Conservation (phyloP, 352 stramenopile genomes). For the Pythium sp. region DNA sequence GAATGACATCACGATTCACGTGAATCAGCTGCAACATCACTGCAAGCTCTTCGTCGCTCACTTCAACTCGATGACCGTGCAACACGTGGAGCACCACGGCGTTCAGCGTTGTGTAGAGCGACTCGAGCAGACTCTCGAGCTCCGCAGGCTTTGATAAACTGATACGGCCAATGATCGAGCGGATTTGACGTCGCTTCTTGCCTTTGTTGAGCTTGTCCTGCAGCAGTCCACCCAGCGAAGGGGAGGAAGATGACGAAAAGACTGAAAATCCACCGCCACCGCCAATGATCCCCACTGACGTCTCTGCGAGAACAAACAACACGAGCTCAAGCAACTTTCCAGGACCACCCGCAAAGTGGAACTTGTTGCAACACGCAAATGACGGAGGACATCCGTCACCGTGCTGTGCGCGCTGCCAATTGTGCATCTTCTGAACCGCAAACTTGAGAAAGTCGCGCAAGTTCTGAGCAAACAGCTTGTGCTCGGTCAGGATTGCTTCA, state of each 20-base stretch:
- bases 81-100: slow-evolving; percentile 63
- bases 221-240: slow-evolving; percentile 48
- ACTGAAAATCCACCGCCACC: slow-evolving; percentile 18
- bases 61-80: slow-evolving; percentile 45
- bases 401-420: slow-evolving; percentile 66
- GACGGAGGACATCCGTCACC: slow-evolving; percentile 48
- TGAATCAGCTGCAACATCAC: slow-evolving; percentile 58
- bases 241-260: slow-evolving; percentile 16
- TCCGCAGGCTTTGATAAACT: slow-evolving; percentile 47
- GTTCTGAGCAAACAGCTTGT: slow-evolving; percentile 55
- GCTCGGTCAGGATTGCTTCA: slow-evolving; percentile 37
- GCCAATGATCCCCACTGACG: slow-evolving; percentile 31
- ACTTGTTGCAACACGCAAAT: slow-evolving; percentile 47
- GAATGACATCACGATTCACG: slow-evolving; percentile 51
- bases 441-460: slow-evolving; percentile 60
- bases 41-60: slow-evolving; percentile 48
- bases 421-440: slow-evolving; percentile 56
- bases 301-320: slow-evolving; percentile 56
- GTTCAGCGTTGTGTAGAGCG: slow-evolving; percentile 56
- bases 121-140: slow-evolving; percentile 41
- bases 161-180: slow-evolving; percentile 50
- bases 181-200: slow-evolving; percentile 47
- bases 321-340: slow-evolving; percentile 53
- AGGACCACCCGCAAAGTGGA: slow-evolving; percentile 55
- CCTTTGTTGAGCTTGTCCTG: slow-evolving; percentile 56